phyloP scores from a whole-genome alignment of 1,139 yeast species.

The Wickerhamomyces sp. region DNA sequence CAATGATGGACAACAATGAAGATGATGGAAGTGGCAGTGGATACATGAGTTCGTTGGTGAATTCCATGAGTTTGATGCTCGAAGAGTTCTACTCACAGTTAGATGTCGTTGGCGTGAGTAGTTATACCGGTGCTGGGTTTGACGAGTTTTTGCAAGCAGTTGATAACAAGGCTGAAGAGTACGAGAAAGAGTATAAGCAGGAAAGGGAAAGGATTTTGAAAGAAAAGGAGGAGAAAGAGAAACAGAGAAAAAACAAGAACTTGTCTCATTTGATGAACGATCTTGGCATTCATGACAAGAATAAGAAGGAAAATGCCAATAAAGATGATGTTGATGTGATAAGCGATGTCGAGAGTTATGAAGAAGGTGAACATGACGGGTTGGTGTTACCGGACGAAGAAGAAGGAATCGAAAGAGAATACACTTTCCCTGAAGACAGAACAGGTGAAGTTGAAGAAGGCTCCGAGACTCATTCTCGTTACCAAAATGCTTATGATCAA shows the following conservation, averaged over 20 bases:
- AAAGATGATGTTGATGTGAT: constrained; percentile 54
- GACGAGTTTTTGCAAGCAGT: constrained; percentile 84
- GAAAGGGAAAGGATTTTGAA: constrained; percentile 81
- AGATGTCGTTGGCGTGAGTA: constrained; percentile 87
- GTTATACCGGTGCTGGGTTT: constrained; percentile 91
- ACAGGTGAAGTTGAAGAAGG: constrained; percentile 54
- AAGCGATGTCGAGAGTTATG: constrained; percentile 58
- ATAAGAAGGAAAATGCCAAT: constrained; percentile 20
- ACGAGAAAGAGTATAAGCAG: constrained; percentile 71
- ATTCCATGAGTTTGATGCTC: constrained; percentile 91
- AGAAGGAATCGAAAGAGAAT: constrained; percentile 47
- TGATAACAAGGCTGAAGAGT: constrained; percentile 84
- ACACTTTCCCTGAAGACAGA: constrained; percentile 72
- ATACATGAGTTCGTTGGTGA: constrained; percentile 89
- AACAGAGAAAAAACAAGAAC: constrained; percentile 65
- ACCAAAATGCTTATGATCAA: constrained; percentile 66
- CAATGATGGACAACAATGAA: constrained; percentile 58
- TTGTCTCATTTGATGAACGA: constrained; percentile 76
- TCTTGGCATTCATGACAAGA: constrained; percentile 53
- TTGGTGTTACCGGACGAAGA: constrained; percentile 61
- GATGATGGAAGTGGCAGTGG: constrained; percentile 76
- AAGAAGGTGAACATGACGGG: constrained; percentile 57
- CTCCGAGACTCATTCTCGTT: constrained; percentile 60
- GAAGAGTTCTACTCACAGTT: constrained; percentile 94
- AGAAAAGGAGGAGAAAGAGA: constrained; percentile 73